Conservation (phyloP, 2,329 filamentous ascomycete species). For the Ceratocystis eucalypticola region DNA sequence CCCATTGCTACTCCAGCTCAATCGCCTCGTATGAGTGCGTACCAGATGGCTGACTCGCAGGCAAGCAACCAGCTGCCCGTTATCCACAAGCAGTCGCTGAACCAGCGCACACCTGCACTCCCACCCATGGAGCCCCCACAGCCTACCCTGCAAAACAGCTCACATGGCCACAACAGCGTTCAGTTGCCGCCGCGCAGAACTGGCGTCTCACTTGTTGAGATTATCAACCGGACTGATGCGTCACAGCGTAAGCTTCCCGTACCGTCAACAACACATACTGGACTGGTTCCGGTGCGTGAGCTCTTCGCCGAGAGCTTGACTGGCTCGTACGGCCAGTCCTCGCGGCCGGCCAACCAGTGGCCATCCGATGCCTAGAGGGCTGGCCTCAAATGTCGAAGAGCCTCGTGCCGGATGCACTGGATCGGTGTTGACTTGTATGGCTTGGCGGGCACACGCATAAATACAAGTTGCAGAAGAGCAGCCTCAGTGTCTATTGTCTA, state of each 20-base stretch:
- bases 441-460: background rate
- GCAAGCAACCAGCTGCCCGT: conserved; percentile 66
- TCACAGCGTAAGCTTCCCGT: conserved; percentile 83
- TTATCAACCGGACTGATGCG: conserved; percentile 78
- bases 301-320: conserved; percentile 45
- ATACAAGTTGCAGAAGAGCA: background rate
- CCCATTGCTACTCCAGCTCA: conserved; percentile 93
- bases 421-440: background rate
- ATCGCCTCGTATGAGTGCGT: conserved; percentile 77
- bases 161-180: conserved; percentile 28
- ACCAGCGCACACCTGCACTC: conserved; percentile 41
- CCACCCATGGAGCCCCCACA: conserved; percentile 42
- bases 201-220: conserved; percentile 77
- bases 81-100: conserved; percentile 52
- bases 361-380: background rate
- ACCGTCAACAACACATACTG: conserved; percentile 54
- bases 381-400: background rate
- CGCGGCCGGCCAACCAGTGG: background rate
- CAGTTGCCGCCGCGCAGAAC: conserved; percentile 36
- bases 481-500: background rate
- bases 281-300: conserved; percentile 73
- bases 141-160: conserved; percentile 31
- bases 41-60: conserved; percentile 37
- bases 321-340: background rate
- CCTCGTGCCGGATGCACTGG: background rate